These are phyloP conservation scores for Pascua sp. DNA, from an alignment of 1,284 basidiomycete genomes.

Conservation along the genomic window DNA sequence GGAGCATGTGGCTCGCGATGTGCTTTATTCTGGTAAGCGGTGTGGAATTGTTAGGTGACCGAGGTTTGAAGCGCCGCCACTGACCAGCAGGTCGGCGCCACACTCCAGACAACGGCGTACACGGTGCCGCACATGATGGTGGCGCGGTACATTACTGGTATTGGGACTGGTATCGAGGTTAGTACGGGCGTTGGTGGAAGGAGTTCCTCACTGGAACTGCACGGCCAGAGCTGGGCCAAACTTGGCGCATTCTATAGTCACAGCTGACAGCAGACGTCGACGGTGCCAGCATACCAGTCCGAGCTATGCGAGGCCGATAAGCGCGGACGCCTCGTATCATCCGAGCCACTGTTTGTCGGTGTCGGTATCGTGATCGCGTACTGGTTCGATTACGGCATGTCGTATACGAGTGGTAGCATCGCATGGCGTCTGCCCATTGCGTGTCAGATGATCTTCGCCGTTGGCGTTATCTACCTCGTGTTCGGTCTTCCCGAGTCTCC, in stretches of 20 bases:
- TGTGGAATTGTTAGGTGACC: too few species aligned
- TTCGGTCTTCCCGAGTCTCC: conserved; percentile 21
- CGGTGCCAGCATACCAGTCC: conserved; percentile 8
- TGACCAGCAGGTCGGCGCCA: conserved; percentile 1
- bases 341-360: conserved; percentile 9
- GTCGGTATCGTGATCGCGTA: conserved; percentile 11
- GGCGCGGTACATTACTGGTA: conserved; percentile 4
- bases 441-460: conserved; percentile 6
- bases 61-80: too few species aligned
- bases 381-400: conserved; percentile 14
- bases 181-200: background rate
- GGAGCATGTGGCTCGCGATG: conserved; percentile 15
- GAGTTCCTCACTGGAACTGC: too few species aligned
- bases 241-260: too few species aligned
- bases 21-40: conserved; percentile 7
- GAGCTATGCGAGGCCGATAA: conserved; percentile 9
- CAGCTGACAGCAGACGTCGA: background rate
- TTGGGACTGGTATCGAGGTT: conserved; percentile 8
- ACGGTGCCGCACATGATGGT: conserved; percentile 7
- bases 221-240: too few species aligned
- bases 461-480: conserved; percentile 7
- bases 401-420: background rate
- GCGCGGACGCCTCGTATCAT: conserved; percentile 6
- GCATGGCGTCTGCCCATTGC: conserved; percentile 11
- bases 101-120: conserved; percentile 4